phyloP scores from a whole-genome alignment of 2,329 filamentous ascomycete species.

The Phyllosticta citribraziliensis region DNA sequence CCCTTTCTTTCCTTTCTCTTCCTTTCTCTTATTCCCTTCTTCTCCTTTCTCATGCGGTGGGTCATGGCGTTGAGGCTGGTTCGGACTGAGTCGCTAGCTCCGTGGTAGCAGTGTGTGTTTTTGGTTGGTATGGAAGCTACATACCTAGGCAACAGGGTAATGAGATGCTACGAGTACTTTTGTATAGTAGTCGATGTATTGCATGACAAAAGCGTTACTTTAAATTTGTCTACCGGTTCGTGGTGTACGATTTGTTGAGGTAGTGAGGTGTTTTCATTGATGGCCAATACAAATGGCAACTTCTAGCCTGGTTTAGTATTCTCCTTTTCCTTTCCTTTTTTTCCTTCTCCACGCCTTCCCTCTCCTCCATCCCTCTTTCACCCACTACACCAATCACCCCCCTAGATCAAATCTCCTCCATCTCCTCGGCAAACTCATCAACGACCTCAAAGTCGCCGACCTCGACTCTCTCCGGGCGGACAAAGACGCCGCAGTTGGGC shows the following conservation, averaged over 20 bases:
- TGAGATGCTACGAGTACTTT: neutral
- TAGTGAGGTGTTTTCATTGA: too few relatives aligned
- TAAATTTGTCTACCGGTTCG: too few relatives aligned
- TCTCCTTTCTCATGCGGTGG: neutral
- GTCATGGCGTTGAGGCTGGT: neutral
- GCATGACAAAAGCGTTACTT: neutral
- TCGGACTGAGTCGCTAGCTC: neutral
- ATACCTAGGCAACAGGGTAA: neutral
- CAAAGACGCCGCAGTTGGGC: slow-evolving; percentile 67
- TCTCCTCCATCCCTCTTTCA: neutral
- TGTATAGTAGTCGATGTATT: neutral
- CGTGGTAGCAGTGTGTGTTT: neutral
- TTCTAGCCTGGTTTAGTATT: too few relatives aligned
- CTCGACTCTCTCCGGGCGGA: slow-evolving; percentile 68
- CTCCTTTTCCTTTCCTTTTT: neutral
- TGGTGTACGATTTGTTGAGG: too few relatives aligned
- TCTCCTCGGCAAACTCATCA: slow-evolving; percentile 63
- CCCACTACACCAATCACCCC: neutral
- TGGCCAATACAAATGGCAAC: too few relatives aligned
- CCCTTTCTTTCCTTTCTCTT: neutral
- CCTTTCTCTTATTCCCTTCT: neutral
- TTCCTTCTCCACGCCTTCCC: neutral
- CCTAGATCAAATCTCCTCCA: slow-evolving; percentile 50
- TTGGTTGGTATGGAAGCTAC: neutral
- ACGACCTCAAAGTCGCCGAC: slow-evolving; percentile 55